Evolutionary conservation across 257 asterid species (phyloP), one percentile per base, ranked within the genome.

Genomic region (Verbena officinalis): DNA sequence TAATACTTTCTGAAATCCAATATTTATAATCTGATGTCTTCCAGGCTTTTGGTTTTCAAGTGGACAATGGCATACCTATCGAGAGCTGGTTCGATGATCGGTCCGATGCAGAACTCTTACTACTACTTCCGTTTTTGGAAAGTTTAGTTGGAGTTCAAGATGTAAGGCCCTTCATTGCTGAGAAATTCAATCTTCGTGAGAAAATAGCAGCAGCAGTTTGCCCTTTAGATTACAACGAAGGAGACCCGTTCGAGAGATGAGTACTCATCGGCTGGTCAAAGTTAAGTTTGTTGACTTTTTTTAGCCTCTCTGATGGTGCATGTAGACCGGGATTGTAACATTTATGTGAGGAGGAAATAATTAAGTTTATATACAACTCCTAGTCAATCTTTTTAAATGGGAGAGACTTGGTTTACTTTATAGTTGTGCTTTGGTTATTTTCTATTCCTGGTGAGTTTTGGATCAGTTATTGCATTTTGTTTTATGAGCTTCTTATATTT

Each of bases 1-100:
- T 27, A 1, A 5, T 1, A 4, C 4, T 46, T 2, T 21, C 11
- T 39, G 21, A 13, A 39, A 39, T 19, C 4, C 14, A 59, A 21
- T 13, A 13, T 17, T 39, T n/a, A 39, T 1, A 33, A 54, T 22
- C 36, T 1, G 23, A 27, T 62, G 20, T 7, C 45, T 34, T 67
- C 24, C 89, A 94, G 99, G 99, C 95, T 15, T 94, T 94, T 59
- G 99, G 99, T 7, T 94, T 94, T 81, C 99, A 94, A 81, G 92
- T 94, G 75, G 99, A 94, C 83, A 94, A 90, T 51, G 99, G 99
- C 38, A 85, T 94, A 75, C 99, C 99, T 0, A 94, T 94, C 1
- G 96, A 94, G 59, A 94, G 97, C 83, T 94, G 99, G 99, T 94
- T 88, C 14, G 96, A 94, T 7, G 96, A 94, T 54, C 89, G 78